Base-by-base conservation (phyloP, 352 stramenopile species). In the Elongisporangium prolatum region DNA sequence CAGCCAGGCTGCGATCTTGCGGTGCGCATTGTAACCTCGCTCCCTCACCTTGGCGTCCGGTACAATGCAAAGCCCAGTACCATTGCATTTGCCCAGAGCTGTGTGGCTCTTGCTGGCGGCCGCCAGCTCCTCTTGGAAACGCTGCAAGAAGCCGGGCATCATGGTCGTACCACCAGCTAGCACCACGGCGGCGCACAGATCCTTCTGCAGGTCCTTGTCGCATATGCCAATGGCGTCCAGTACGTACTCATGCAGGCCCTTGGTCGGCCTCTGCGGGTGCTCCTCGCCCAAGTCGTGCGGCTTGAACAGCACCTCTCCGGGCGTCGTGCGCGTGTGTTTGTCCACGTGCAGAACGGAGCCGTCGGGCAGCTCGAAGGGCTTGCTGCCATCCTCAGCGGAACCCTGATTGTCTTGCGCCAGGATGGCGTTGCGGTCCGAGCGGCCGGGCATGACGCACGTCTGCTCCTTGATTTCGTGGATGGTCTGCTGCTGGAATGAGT, bases 231-330 rank as follows among this genome's bases (percentile, higher is more conserved):
- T 96, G 54, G 88, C 78, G n/a, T 91, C 74, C 16, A 71, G 73
- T 3, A 74, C 79, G 38, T 78, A 72, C 78, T 86, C 97, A 84
- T 89, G 98, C 66, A 89, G 86, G 67, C 76, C 75, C 56, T 86
- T 88, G 1, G 61, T 71, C 0, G 75, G 71, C 4, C 72, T 69
- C 28, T 69, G 52, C 4, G 90, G 84, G 63, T 97, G 97, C 68
- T 98, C 97, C 54, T 98, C 93, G 50, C 97, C 89, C 21, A 97
- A 75, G 48, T 98, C 72, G 11, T 84, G 78, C 1, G 89, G 86
- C 21, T 88, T 75, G 64, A 96, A 97, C 28, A 97, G 68, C 21
- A 93, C 68, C 58, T 96, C 88, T 14, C 83, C 83, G 0, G 83
- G 81, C 9, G 67, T 64, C 20, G 71, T 68, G 20, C 90, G 87